phyloP scores from a whole-genome alignment of 805 yeast species.

The Starmerella cellae region DNA sequence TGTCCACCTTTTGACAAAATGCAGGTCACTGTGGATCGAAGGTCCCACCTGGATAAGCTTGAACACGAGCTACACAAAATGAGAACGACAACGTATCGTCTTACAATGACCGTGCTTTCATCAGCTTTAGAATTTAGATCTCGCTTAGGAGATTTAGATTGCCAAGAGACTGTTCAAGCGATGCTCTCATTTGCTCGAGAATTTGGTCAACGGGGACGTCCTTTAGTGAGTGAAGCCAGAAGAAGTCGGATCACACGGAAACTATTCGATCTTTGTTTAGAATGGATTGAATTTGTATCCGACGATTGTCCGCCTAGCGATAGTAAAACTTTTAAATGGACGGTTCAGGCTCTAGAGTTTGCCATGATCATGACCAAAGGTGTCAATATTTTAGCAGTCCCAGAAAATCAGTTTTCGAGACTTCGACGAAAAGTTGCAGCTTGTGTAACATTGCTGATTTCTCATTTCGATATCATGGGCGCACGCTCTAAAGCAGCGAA shows the following conservation, averaged over 20 bases:
- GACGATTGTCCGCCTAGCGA: slow-evolving; percentile 94
- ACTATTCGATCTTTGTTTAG: slow-evolving; percentile 62
- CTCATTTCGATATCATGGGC: slow-evolving; percentile 97
- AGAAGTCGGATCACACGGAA: slow-evolving; percentile 53
- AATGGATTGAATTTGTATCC: slow-evolving; percentile 85
- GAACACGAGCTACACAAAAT: slow-evolving; percentile 58
- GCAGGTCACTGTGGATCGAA: slow-evolving; percentile 18
- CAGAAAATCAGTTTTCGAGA: slow-evolving; percentile 57
- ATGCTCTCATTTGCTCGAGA: slow-evolving; percentile 70
- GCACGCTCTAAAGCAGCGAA: slow-evolving; percentile 66
- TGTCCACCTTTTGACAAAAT: slow-evolving; percentile 11
- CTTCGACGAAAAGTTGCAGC: slow-evolving; percentile 78
- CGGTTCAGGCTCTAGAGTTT: slow-evolving; percentile 88
- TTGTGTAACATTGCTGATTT: slow-evolving; percentile 82
- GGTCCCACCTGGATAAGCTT: slow-evolving; percentile 60
- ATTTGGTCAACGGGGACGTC: slow-evolving; percentile 58
- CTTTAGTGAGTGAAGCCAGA: slow-evolving; percentile 48
- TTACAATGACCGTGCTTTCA: slow-evolving; percentile 52
- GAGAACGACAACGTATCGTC: slow-evolving; percentile 52
- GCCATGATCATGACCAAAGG: slow-evolving; percentile 92
- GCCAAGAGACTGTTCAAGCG: slow-evolving; percentile 65
- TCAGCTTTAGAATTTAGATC: slow-evolving; percentile 39
- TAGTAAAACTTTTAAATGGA: slow-evolving; percentile 84
- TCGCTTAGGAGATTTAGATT: slow-evolving; percentile 43
- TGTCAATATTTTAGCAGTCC: slow-evolving; percentile 68